Percentiles rank a stretch among this genome's conserved stretches.
Evolutionary conservation across 768 basidiomycete genomes (phyloP).

Genomic region (Phanerochaete carnosa): DNA sequence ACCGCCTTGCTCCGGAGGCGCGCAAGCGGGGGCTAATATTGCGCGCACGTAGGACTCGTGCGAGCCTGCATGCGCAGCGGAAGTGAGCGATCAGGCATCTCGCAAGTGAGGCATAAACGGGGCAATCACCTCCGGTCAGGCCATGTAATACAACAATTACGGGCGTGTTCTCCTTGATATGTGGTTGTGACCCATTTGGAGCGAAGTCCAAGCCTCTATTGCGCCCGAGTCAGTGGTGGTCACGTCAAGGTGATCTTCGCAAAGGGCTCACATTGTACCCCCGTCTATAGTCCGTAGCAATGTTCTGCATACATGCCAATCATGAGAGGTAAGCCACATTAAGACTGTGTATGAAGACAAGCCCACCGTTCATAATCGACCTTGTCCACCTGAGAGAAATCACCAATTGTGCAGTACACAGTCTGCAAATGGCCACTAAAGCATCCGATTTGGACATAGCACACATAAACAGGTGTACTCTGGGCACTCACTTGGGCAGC

Average conservation of each 20-base stretch:
- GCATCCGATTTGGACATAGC: background rate
- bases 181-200: constrained; percentile 30
- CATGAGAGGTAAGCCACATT: background rate
- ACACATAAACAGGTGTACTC: background rate
- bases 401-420: constrained; percentile 53
- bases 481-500: constrained; percentile 24
- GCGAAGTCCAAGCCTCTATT: constrained; percentile 67
- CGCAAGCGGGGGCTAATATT: constrained; percentile 70
- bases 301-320: constrained; percentile 34
- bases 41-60: constrained; percentile 89
- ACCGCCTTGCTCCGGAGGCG: constrained; percentile 73
- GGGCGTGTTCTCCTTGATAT: constrained; percentile 37
- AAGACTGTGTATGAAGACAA: background rate
- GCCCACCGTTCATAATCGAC: constrained; percentile 55
- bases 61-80: constrained; percentile 49
- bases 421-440: constrained; percentile 64
- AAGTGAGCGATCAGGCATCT: constrained; percentile 5
- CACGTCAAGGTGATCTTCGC: background rate
- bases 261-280: constrained; percentile 53
- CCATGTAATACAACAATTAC: constrained; percentile 56
- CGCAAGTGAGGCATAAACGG: background rate
- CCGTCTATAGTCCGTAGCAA: constrained; percentile 52
- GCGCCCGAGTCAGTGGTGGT: background rate
- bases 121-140: constrained; percentile 39
- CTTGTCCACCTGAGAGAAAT: constrained; percentile 55